A percentile compares a stretch with the other conserved stretches of the same genome.
phyloP scores from a whole-genome alignment of 2,329 filamentous ascomycete genomes.

The Ilyonectria sp. region DNA sequence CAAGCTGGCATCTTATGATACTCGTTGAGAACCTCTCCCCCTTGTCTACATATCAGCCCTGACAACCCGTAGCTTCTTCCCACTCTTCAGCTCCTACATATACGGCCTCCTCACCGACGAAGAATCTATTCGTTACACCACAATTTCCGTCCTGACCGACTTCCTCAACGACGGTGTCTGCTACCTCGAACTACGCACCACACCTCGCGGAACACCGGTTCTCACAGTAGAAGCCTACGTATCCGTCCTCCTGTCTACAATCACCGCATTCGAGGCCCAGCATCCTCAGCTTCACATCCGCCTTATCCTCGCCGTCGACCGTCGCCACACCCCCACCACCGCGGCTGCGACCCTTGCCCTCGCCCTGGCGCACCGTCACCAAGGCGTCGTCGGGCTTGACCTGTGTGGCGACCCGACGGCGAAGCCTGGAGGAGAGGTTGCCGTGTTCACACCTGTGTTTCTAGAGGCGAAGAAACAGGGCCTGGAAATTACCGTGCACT shows the following conservation, averaged over 20 bases:
- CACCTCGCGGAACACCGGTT: conserved; percentile 74
- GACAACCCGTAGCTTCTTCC: conserved; percentile 74
- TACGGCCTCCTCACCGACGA: conserved; percentile 80
- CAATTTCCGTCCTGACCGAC: conserved; percentile 73
- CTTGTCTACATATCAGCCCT: not conserved
- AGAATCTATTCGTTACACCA: conserved; percentile 73
- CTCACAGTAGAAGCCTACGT: conserved; percentile 78
- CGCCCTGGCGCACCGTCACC: conserved; percentile 66
- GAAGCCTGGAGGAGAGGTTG: conserved; percentile 69
- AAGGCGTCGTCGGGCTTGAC: conserved; percentile 80
- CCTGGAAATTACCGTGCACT: conserved; percentile 81
- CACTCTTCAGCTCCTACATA: conserved; percentile 84
- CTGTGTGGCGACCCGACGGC: conserved; percentile 81
- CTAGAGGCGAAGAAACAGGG: conserved; percentile 66
- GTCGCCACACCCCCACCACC: conserved; percentile 71
- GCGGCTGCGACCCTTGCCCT: conserved; percentile 77
- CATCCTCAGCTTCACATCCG: conserved; percentile 67
- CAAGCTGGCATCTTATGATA: not conserved
- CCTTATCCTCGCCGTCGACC: conserved; percentile 83
- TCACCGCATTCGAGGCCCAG: conserved; percentile 65
- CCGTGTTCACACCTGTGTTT: conserved; percentile 73
- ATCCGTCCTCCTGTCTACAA: conserved; percentile 74
- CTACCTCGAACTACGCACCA: conserved; percentile 87
- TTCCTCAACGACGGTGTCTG: conserved; percentile 81
- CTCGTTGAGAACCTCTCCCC: not conserved